These are phyloP conservation scores for Amylocystis lapponica DNA, from an alignment of 768 basidiomycete genomes.

Conservation along the genomic window DNA sequence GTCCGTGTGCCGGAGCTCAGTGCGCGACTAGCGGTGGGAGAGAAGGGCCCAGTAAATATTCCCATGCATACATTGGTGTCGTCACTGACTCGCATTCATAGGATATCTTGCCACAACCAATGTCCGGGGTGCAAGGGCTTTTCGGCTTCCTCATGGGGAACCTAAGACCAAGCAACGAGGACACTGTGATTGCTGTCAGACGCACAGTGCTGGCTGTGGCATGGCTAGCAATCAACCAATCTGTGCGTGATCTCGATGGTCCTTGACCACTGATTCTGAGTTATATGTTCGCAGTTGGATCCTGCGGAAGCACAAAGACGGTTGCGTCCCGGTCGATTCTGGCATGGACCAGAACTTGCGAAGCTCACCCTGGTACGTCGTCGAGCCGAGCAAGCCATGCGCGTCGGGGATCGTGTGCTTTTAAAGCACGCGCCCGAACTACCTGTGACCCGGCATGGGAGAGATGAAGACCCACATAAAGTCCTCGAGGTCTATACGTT, in stretches of 20 bases:
- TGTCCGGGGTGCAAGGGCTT: slow-evolving; percentile 38
- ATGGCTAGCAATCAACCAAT: slow-evolving; percentile 88
- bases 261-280: not conserved
- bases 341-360: slow-evolving; percentile 58
- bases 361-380: slow-evolving; percentile 60
- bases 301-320: slow-evolving; percentile 46
- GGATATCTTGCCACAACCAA: slow-evolving; percentile 62
- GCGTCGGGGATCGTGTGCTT: slow-evolving; percentile 66
- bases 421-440: slow-evolving; percentile 45
- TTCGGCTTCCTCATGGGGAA: slow-evolving; percentile 42
- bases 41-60: slow-evolving; percentile 59
- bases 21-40: slow-evolving; percentile 69
- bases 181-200: slow-evolving; percentile 65
- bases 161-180: slow-evolving; percentile 37
- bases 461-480: slow-evolving; percentile 38
- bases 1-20: slow-evolving; percentile 73
- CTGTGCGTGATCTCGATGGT: slow-evolving; percentile 46
- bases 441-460: slow-evolving; percentile 58
- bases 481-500: slow-evolving; percentile 50
- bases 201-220: slow-evolving; percentile 76
- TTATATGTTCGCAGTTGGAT: slow-evolving; percentile 46
- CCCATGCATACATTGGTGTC: not conserved
- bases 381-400: slow-evolving; percentile 56
- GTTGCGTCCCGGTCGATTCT: slow-evolving; percentile 68
- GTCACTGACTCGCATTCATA: slow-evolving; percentile 22